Evolutionary conservation across 345 rosid genomes (phyloP).

Genomic region (Nasturtium officinale): DNA sequence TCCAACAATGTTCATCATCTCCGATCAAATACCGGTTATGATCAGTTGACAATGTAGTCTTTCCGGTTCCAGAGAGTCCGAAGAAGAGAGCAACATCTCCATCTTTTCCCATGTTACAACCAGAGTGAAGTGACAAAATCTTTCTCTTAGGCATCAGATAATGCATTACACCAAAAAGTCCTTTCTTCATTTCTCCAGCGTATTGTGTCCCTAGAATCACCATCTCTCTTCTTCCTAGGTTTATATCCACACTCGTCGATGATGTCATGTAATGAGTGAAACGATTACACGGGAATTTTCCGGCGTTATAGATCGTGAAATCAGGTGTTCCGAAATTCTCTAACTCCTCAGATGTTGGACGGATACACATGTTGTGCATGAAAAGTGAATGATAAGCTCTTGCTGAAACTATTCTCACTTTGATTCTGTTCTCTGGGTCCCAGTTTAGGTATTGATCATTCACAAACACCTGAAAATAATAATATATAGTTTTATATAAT

Average conservation of each 20-base stretch:
- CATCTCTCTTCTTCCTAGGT: conserved; percentile 95
- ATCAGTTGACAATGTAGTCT: conserved; percentile 95
- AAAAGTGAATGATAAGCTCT: conserved; percentile 97
- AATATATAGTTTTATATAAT: neutral
- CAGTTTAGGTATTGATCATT: conserved; percentile 95
- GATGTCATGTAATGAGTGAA: conserved; percentile 99
- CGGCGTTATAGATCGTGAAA: conserved; percentile 98
- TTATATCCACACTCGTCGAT: conserved; percentile 93
- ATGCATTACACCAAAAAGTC: conserved; percentile 97
- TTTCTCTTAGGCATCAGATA: conserved; percentile 98
- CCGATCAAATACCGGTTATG: conserved; percentile 88
- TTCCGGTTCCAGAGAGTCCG: conserved; percentile 97
- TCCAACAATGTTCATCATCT: conserved; percentile 97
- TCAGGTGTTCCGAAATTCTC: conserved; percentile 97
- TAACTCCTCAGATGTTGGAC: conserved; percentile 94
- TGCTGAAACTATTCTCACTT: conserved; percentile 94
- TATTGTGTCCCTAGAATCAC: conserved; percentile 98
- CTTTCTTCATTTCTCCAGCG: conserved; percentile 99
- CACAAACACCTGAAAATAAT: conserved; percentile 75
- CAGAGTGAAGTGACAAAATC: conserved; percentile 92
- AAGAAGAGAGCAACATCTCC: conserved; percentile 99
- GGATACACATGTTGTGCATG: conserved; percentile 99
- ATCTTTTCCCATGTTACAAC: conserved; percentile 96
- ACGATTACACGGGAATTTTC: conserved; percentile 98
- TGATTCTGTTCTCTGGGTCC: conserved; percentile 82